phyloP scores from a whole-genome alignment of 371 early-diverging fungal species.

The Entomophthora muscae region DNA sequence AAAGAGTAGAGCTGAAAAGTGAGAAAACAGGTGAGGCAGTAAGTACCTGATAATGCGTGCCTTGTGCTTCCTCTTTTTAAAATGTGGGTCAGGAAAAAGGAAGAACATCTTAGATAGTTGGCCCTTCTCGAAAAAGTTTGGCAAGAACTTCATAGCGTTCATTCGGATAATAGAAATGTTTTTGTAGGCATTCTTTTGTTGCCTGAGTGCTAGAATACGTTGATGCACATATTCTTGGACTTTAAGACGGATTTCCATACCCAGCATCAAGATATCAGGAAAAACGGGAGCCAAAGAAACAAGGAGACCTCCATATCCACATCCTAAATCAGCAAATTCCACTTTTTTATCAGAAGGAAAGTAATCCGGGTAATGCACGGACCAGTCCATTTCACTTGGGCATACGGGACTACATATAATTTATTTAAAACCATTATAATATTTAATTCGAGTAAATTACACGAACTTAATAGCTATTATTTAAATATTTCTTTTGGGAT shows the following conservation, averaged over 20 bases:
- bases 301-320: slow-evolving; percentile 97
- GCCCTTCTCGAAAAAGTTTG: slow-evolving; percentile 92
- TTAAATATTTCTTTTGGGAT: too few relatives aligned
- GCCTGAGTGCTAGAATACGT: slow-evolving; percentile 77
- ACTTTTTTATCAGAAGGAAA: slow-evolving; percentile 33
- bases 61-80: slow-evolving; percentile 99
- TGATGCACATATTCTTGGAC: slow-evolving; percentile 88
- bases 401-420: slow-evolving; percentile 42
- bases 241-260: slow-evolving; percentile 97
- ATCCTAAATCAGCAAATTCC: slow-evolving; percentile 98
- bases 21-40: slow-evolving; percentile 1
- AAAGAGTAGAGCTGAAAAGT: slow-evolving; percentile 35
- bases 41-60: slow-evolving; percentile 85
- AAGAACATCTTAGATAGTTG: slow-evolving; percentile 96
- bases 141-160: slow-evolving; percentile 98
- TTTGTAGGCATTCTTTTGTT: slow-evolving; percentile 79
- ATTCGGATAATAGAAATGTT: slow-evolving; percentile 92
- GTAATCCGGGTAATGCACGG: slow-evolving; percentile 60
- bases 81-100: slow-evolving; percentile 98
- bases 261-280: slow-evolving; percentile 83
- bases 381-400: slow-evolving; percentile 84
- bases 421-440: too few relatives aligned
- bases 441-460: too few relatives aligned
- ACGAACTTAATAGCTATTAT: slow-evolving; percentile 20
- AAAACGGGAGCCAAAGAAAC: slow-evolving; percentile 77